Percentiles rank a stretch among this genome's conserved stretches.
phyloP scores from a whole-genome alignment of 768 basidiomycete species.

The Amyloporia xantha region DNA sequence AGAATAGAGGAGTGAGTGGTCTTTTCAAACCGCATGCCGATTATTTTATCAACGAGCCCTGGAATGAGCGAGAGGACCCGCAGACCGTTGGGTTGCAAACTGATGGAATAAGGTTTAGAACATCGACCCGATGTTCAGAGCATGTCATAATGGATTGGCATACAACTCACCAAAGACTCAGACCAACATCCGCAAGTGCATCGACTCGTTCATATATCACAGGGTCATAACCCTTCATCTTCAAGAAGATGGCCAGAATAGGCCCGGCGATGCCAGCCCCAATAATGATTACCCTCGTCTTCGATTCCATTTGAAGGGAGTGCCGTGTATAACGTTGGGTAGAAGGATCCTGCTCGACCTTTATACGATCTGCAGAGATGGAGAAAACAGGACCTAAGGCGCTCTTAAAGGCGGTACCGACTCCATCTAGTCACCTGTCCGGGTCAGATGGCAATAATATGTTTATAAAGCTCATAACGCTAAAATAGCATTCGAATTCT shows the following conservation, averaged over 20 bases:
- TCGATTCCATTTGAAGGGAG: constrained; percentile 3
- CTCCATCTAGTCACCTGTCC: too few species aligned
- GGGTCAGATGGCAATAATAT: too few species aligned
- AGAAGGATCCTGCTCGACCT: too few species aligned
- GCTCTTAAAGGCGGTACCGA: too few species aligned
- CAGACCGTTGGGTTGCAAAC: constrained; percentile 13
- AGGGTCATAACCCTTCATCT: constrained; percentile 31
- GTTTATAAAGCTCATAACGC: too few species aligned
- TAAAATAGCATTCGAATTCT: too few species aligned
- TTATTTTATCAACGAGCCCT: constrained; percentile 10
- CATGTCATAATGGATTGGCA: too few species aligned
- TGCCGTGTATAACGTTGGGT: too few species aligned
- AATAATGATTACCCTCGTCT: constrained; percentile 30
- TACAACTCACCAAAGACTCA: constrained; percentile 29
- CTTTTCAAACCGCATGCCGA: neutral
- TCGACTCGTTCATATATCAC: constrained; percentile 29
- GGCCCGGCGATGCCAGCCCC: constrained; percentile 36
- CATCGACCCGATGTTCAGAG: too few species aligned
- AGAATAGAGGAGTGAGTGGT: constrained; percentile 11
- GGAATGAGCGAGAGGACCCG: constrained; percentile 13
- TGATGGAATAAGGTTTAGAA: too few species aligned
- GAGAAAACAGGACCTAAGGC: too few species aligned
- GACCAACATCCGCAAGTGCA: constrained; percentile 20
- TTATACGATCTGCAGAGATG: too few species aligned
- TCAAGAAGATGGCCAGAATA: constrained; percentile 32